A percentile compares a stretch with the other conserved stretches of the same genome.
phyloP scores from a whole-genome alignment of 2,329 filamentous ascomycete genomes.

The Calycina herbarum region DNA sequence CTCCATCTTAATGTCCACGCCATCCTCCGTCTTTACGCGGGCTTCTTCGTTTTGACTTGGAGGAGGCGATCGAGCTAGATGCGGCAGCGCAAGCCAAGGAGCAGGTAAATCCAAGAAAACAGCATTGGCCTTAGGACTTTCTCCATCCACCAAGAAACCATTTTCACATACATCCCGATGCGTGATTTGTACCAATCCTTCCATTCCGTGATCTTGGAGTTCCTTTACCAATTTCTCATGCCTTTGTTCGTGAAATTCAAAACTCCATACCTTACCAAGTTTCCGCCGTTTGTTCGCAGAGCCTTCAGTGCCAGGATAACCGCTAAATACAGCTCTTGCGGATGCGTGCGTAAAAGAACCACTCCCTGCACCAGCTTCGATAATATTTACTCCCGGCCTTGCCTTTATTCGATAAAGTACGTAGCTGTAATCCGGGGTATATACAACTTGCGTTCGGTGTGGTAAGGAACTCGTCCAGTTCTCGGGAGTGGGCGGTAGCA shows the following conservation, averaged over 20 bases:
- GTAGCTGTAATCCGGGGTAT: slow-evolving; percentile 85
- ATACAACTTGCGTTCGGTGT: slow-evolving; percentile 83
- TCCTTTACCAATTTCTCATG: slow-evolving; percentile 70
- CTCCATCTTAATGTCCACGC: slow-evolving; percentile 11
- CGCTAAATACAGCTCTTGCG: slow-evolving; percentile 73
- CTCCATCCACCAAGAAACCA: slow-evolving; percentile 63
- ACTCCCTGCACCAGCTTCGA: slow-evolving; percentile 80
- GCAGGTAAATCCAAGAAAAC: slow-evolving; percentile 80
- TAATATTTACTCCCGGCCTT: slow-evolving; percentile 69
- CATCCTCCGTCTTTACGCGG: not conserved
- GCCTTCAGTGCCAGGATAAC: slow-evolving; percentile 52
- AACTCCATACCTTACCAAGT: slow-evolving; percentile 75
- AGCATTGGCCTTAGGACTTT: slow-evolving; percentile 64
- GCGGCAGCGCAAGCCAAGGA: slow-evolving; percentile 76
- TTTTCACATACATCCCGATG: slow-evolving; percentile 78
- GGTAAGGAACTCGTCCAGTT: slow-evolving; percentile 79
- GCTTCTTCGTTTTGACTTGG: slow-evolving; percentile 16
- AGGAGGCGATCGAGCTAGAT: slow-evolving; percentile 61
- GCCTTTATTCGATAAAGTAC: slow-evolving; percentile 75
- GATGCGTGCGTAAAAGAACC: slow-evolving; percentile 83
- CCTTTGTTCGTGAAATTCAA: slow-evolving; percentile 75
- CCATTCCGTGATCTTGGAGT: slow-evolving; percentile 65
- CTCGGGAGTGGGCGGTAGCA: slow-evolving; percentile 77
- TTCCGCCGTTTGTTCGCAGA: slow-evolving; percentile 37
- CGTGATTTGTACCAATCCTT: slow-evolving; percentile 67